A percentile compares a stretch with the other conserved stretches of the same genome.
Conservation (phyloP, 2,329 filamentous ascomycete genomes). For the Stachybotrys echinatus region DNA sequence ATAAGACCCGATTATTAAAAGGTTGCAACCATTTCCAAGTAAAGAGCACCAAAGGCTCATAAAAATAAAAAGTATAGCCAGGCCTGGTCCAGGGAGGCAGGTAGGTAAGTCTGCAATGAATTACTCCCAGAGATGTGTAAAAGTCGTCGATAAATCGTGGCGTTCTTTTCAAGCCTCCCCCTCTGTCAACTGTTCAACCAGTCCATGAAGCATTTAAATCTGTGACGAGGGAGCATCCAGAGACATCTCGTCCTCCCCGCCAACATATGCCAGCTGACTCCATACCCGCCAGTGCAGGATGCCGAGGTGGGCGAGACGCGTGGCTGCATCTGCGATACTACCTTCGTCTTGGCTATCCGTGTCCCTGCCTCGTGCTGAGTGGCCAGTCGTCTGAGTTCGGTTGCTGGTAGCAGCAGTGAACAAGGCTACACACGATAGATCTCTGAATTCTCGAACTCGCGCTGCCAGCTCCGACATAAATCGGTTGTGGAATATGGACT, state of each 20-base stretch:
- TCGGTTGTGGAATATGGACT: conserved; percentile 42
- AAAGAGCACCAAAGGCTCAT: too few species aligned
- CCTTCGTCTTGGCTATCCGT: conserved; percentile 44
- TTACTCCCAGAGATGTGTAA: too few species aligned
- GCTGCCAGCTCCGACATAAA: conserved; percentile 42
- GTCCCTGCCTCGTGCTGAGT: conserved; percentile 22
- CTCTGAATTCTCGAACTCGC: conserved; percentile 47
- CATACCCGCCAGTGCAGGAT: conserved; percentile 89
- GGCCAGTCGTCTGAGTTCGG: conserved; percentile 33
- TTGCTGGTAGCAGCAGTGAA: conserved; percentile 52
- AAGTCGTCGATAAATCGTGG: too few species aligned
- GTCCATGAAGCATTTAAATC: too few species aligned
- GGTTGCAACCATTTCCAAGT: too few species aligned
- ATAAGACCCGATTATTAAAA: too few species aligned
- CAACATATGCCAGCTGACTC: conserved; percentile 66
- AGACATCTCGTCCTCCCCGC: conserved; percentile 30
- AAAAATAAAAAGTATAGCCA: too few species aligned
- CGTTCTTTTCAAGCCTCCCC: too few species aligned
- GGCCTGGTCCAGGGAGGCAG: too few species aligned
- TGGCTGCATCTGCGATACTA: conserved; percentile 63
- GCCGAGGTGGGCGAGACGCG: conserved; percentile 75
- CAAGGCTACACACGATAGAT: conserved; percentile 45
- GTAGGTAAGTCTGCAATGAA: too few species aligned
- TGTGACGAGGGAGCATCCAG: conserved; percentile 19
- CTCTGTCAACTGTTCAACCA: too few species aligned